Base-by-base conservation (phyloP, 768 basidiomycete species). In the Scleroderma citrinum region DNA sequence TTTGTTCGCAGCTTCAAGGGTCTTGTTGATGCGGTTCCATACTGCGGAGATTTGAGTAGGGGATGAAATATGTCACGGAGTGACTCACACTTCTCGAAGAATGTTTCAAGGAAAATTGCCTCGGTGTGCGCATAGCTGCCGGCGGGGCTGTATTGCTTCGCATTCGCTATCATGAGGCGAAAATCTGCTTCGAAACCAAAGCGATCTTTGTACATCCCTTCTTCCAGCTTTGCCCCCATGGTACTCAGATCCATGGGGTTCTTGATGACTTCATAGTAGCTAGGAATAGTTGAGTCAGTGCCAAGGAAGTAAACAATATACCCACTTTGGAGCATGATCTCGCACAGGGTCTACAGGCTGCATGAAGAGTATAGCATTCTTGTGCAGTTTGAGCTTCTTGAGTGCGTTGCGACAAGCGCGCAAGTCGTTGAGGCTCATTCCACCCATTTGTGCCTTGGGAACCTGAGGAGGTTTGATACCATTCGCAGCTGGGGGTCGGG, bases 291-390 rank as follows among this genome's bases (percentile, higher is more conserved):
- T 31, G 8, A 35, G 47, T 46, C 35, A 43, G 38, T 23, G 36
- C 30, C 17, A 36, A 54, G 35, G 16, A 34, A 44, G 36, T 44
- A 14, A 46, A 37, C 41, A 38, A 49, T 46, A 38, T 3, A 44
- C 50, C 48, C 64, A 95, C 89, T 87, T 87, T 16, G 90, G 90
- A 10, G 92, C 93, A 59, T 81, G 78, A 59, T 96, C 93, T 55
- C 92, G 77, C 36, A 95, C 80, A n/a, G 93, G 93, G 68, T 96
- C 93, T n/a, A 98, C 95, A 29, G 95, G 92, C 50, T 87, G 82
- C 36, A 83, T 71, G 68, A 98, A 98, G 46, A 87, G 59, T 23
- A 68, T 63, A 3, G 87, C 83, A 51, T 79, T 81, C 65, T 88
- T 92, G 65, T 92, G 78, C 21, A 77, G 60, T 59, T 78, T 77